phyloP scores from a whole-genome alignment of 176 grass and related monocot species.

The Musa troglodytarum region DNA sequence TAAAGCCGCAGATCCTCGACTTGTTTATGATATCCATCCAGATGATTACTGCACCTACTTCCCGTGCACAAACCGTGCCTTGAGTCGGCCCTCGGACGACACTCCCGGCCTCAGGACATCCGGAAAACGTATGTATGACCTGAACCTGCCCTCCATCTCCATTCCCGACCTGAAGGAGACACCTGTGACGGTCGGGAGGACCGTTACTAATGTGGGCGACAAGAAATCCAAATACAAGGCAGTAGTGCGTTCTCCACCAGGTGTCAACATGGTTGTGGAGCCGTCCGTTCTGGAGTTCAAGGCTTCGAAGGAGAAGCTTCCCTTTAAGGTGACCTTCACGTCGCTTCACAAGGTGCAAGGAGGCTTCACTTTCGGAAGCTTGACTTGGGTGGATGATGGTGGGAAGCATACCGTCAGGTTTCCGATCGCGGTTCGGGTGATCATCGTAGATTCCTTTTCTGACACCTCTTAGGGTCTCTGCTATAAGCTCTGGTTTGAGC shows the following conservation, averaged over 20 bases:
- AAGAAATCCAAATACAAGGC: constrained; percentile 23
- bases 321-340: constrained; percentile 38
- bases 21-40: constrained; percentile 44
- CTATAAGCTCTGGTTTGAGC: too few relatives aligned
- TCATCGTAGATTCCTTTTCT: neutral
- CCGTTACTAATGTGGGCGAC: constrained; percentile 42
- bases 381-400: constrained; percentile 32
- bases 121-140: constrained; percentile 3
- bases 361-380: constrained; percentile 38
- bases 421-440: constrained; percentile 12
- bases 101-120: too few relatives aligned
- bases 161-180: constrained; percentile 31
- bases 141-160: constrained; percentile 62
- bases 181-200: constrained; percentile 32
- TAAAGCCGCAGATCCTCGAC: constrained; percentile 37
- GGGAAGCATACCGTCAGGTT: constrained; percentile 28
- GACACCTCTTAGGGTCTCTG: neutral
- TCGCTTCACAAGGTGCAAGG: constrained; percentile 21
- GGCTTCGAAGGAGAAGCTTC: neutral
- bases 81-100: neutral
- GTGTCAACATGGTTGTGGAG: constrained; percentile 43
- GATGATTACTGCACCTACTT: constrained; percentile 52
- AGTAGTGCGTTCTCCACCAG: constrained; percentile 24
- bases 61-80: constrained; percentile 13
- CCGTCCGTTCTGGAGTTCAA: constrained; percentile 37